Evolutionary conservation across 306 rosid genomes (phyloP).

Genomic region (Crataegus laevigata): DNA sequence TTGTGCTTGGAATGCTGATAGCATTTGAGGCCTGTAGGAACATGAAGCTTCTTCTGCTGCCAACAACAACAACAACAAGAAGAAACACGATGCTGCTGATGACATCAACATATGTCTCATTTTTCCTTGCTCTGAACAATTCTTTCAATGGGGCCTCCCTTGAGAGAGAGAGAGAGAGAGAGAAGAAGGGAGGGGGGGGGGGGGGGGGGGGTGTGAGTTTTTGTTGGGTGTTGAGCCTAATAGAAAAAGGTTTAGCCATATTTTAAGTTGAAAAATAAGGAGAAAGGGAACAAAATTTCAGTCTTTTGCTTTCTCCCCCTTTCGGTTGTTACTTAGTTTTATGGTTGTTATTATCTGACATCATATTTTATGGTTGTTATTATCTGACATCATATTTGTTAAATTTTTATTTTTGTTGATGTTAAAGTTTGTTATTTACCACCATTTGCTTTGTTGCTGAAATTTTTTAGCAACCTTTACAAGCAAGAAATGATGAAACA

Average conservation of each 20-base stretch:
- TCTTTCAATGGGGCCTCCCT: neutral
- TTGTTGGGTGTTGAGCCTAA: neutral
- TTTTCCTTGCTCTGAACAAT: neutral
- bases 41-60: slow-evolving; percentile 11
- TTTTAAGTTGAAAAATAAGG: neutral
- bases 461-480: neutral
- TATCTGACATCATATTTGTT: neutral
- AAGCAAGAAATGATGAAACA: neutral
- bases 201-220: neutral
- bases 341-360: neutral
- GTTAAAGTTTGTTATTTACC: neutral
- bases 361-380: neutral
- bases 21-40: slow-evolving; percentile 4
- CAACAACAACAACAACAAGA: slow-evolving; percentile 12
- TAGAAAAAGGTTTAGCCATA: neutral
- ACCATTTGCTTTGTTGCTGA: neutral
- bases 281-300: neutral
- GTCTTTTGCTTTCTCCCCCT: neutral
- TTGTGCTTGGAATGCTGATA: slow-evolving; percentile 4
- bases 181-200: too few species aligned
- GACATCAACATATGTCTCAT: neutral
- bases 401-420: neutral
- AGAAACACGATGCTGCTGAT: neutral
- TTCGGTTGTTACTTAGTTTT: neutral
- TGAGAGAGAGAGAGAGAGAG: neutral